These are phyloP conservation scores for Stachybotrys chartarum DNA, from an alignment of 2,329 filamentous ascomycete genomes.

Conservation along the genomic window DNA sequence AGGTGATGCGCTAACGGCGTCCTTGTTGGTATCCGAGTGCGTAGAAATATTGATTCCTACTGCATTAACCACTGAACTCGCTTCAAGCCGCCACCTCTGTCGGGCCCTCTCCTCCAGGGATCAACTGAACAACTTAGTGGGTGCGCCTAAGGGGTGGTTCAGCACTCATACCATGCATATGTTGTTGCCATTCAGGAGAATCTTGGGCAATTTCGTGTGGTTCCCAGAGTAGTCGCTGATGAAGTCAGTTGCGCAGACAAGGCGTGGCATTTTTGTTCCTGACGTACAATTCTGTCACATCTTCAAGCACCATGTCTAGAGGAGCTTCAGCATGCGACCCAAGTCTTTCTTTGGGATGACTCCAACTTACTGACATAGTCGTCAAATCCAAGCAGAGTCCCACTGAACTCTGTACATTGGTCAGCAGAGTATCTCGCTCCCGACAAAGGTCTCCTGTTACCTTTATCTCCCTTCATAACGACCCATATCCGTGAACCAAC, in stretches of 20 bases:
- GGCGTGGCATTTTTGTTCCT: neutral
- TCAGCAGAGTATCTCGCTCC: slow-evolving; percentile 4
- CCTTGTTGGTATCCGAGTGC: neutral
- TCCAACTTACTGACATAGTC: slow-evolving; percentile 94
- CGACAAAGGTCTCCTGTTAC: slow-evolving; percentile 34
- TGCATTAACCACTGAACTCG: neutral
- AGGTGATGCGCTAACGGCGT: neutral
- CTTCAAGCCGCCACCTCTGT: slow-evolving; percentile 20
- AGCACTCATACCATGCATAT: slow-evolving; percentile 84
- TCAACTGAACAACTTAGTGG: slow-evolving; percentile 46
- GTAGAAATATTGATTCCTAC: neutral
- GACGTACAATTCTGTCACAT: slow-evolving; percentile 89
- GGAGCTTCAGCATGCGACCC: slow-evolving; percentile 11
- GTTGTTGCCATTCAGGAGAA: slow-evolving; percentile 94
- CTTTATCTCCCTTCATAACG: slow-evolving; percentile 98
- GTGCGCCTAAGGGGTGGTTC: slow-evolving; percentile 3
- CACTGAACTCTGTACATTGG: slow-evolving; percentile 71
- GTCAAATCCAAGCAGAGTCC: slow-evolving; percentile 90
- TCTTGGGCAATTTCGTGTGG: slow-evolving; percentile 86
- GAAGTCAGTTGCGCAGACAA: slow-evolving; percentile 12
- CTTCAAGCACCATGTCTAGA: slow-evolving; percentile 93
- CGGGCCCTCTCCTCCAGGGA: slow-evolving; percentile 71
- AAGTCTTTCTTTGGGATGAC: neutral
- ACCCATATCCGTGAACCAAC: slow-evolving; percentile 98
- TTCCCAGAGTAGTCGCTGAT: slow-evolving; percentile 81